Evolutionary conservation across 1,284 basidiomycete genomes (phyloP).

Genomic region (Fomitopsis pinicola): DNA sequence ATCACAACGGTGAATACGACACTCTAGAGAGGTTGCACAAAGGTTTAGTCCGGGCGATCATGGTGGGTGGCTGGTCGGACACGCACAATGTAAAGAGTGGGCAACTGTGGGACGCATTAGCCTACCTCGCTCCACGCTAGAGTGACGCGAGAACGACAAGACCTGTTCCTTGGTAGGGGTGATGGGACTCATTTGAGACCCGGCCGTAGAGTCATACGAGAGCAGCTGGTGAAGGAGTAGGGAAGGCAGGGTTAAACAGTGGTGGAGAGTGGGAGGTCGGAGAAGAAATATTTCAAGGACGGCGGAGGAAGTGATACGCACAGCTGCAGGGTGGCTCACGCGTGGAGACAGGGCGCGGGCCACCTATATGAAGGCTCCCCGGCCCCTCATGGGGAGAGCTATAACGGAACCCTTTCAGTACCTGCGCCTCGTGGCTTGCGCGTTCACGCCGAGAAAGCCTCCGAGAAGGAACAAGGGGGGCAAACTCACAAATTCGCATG

Average conservation of each 20-base stretch:
- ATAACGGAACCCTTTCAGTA: background rate
- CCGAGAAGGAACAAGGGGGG: background rate
- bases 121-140: background rate
- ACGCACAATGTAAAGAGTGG: slow-evolving; percentile 67
- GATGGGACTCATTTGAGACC: slow-evolving; percentile 22
- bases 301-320: background rate
- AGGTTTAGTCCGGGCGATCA: slow-evolving; percentile 4
- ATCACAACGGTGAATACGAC: slow-evolving; percentile 77
- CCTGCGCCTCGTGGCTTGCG: slow-evolving; percentile 4
- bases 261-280: slow-evolving; percentile 22
- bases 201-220: background rate
- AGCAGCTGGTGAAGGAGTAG: background rate
- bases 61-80: background rate
- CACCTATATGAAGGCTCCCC: background rate
- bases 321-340: slow-evolving; percentile 3
- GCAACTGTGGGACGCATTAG: slow-evolving; percentile 25
- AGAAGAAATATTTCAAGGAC: background rate
- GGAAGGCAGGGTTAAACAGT: slow-evolving; percentile 10
- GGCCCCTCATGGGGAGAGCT: background rate
- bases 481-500: background rate
- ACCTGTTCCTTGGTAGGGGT: slow-evolving; percentile 30
- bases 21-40: slow-evolving; percentile 39
- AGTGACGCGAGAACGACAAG: background rate
- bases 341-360: background rate
- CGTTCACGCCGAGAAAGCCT: background rate